Evolutionary conservation across 805 yeast species (phyloP), one percentile per base, ranked within the genome.

Genomic region (Candida germanica): DNA sequence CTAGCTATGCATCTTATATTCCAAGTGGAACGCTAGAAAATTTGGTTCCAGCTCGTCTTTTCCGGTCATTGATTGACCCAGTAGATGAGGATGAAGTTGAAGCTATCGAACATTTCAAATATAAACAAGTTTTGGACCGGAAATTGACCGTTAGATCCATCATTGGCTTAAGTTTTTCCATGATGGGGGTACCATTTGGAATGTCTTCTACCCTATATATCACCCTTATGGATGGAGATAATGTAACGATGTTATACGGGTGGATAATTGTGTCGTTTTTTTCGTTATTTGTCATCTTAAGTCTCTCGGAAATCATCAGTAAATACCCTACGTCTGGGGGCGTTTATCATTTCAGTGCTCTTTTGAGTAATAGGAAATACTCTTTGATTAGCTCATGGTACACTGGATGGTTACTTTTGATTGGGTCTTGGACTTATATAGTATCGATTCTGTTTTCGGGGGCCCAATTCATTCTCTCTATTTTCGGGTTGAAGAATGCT

Each of bases 181-280:
- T 85, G 21, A 83, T 85, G 89, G 85, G 87, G 27, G 89, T 87
- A 0, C 91, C 89, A 0, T 71, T 83, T 48, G 88, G 91, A 1
- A 71, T 85, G 48, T 77, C 87, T 7, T 77, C 87, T 3, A 83
- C 88, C 1, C 66, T 85, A 54, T 77, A 81, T 50, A 80, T 81
- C 20, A 83, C 86, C 3, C 60, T 85, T 35, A 69, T 79, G 7
- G 85, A 83, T 57, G 95, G 94, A 6, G 87, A 88, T 1, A 81
- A 83, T 35, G 78, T 79, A 10, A 82, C 93, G 0, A 80, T 85
- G 28, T 62, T 85, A 29, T 78, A 81, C 63, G 95, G 95, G 0
- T 83, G 87, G 78, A 48, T 80, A 2, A 56, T 80, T 1, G 85
- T 83, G 28, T 80, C 82, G 1, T 44, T 82, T 9, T 78, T 80